Percentiles rank a stretch among this genome's conserved stretches.
Evolutionary conservation across 257 asterid genomes (phyloP).

Genomic region (Galeopsis tetrahit): DNA sequence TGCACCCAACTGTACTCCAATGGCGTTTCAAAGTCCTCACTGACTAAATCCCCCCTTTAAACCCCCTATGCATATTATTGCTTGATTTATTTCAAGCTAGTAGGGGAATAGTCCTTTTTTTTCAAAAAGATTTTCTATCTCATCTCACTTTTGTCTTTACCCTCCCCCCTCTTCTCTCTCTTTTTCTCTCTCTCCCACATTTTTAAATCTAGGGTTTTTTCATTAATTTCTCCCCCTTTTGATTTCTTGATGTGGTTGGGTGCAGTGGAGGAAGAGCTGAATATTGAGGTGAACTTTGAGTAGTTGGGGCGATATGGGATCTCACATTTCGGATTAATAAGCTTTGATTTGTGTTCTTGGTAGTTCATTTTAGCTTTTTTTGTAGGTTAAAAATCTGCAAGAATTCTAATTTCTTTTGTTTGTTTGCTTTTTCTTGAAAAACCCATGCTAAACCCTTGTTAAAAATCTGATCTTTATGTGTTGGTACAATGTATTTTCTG

Average conservation of each 20-base stretch:
- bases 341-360: slow-evolving; percentile 43
- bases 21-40: slow-evolving; percentile 38
- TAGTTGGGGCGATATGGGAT: slow-evolving; percentile 37
- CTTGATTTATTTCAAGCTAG: slow-evolving; percentile 24
- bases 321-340: slow-evolving; percentile 45
- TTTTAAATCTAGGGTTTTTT: slow-evolving; percentile 91
- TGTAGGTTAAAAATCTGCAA: neutral
- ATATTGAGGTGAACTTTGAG: slow-evolving; percentile 39
- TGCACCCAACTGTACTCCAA: slow-evolving; percentile 59
- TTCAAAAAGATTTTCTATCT: slow-evolving; percentile 49
- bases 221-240: slow-evolving; percentile 29
- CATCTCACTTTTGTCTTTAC: slow-evolving; percentile 78
- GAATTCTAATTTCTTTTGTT: slow-evolving; percentile 26
- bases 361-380: slow-evolving; percentile 22
- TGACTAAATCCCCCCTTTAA: slow-evolving; percentile 27
- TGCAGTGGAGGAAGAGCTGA: slow-evolving; percentile 29
- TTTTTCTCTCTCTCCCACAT: slow-evolving; percentile 38
- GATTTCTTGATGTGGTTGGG: slow-evolving; percentile 32
- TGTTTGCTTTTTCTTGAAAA: slow-evolving; percentile 39
- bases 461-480: slow-evolving; percentile 9
- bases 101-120: slow-evolving; percentile 42
- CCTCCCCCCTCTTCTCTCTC: slow-evolving; percentile 51
- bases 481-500: slow-evolving; percentile 18
- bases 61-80: slow-evolving; percentile 35
- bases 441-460: slow-evolving; percentile 69